Evolutionary conservation across 768 basidiomycete genomes (phyloP).

Genomic region (Phaffia australis): DNA sequence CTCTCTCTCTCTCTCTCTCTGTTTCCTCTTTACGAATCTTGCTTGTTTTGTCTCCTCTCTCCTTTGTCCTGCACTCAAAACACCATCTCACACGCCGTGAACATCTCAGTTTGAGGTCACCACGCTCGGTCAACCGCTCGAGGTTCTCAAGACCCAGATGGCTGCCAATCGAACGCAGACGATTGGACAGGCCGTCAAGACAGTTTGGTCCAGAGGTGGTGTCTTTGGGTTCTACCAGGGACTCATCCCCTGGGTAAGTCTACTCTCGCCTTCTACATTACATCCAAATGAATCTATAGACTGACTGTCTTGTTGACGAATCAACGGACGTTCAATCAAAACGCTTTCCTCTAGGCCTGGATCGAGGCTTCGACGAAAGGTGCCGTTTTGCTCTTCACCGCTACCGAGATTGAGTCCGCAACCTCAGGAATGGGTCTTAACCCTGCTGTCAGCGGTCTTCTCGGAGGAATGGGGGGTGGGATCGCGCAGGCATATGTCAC

Average conservation of each 20-base stretch:
- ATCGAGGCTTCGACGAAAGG: slow-evolving; percentile 99
- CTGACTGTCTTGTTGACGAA: neutral
- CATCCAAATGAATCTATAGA: neutral
- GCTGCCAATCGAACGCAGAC: slow-evolving; percentile 87
- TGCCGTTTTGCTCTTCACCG: slow-evolving; percentile 87
- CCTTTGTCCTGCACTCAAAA: neutral
- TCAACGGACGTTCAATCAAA: neutral
- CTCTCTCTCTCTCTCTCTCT: neutral
- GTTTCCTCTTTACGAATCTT: neutral
- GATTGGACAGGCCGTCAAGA: slow-evolving; percentile 72
- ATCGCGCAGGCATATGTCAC: slow-evolving; percentile 96
- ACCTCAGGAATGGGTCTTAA: slow-evolving; percentile 56
- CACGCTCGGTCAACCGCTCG: slow-evolving; percentile 92
- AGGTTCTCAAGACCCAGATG: slow-evolving; percentile 99
- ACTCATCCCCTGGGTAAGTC: slow-evolving; percentile 88
- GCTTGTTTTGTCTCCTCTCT: neutral
- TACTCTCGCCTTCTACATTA: neutral
- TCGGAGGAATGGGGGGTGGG: slow-evolving; percentile 97
- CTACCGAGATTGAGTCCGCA: slow-evolving; percentile 80
- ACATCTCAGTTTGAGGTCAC: slow-evolving; percentile 58
- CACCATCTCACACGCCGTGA: neutral
- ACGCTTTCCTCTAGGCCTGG: slow-evolving; percentile 61
- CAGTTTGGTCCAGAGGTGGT: slow-evolving; percentile 88
- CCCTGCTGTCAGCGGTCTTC: slow-evolving; percentile 70
- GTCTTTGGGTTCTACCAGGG: slow-evolving; percentile 88